Evolutionary conservation across 2,329 filamentous ascomycete genomes (phyloP), one percentile per base, ranked within the genome.

Genomic region (Aaosphaeria pasadenensis): DNA sequence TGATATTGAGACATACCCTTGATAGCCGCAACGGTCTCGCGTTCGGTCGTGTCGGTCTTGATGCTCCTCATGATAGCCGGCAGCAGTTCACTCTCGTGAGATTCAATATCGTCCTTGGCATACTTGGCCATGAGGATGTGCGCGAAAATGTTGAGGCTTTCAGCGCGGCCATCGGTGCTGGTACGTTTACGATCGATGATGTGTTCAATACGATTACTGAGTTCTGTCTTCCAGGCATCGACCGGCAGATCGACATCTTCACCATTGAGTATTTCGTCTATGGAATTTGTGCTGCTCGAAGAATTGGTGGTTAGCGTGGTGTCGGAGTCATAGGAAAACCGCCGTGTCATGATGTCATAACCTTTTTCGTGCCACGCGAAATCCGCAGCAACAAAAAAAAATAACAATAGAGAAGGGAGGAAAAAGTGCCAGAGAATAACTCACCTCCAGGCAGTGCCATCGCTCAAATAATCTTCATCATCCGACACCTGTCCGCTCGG

Each of bases 131-230:
- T 88, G 44, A 91, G 69, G 17, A 88, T 76, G 44, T 85, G 80
- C 38, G 80, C 77, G 65, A 86, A 89, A 1, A 76, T 76, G 40
- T 74, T 74, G 43, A 91, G 73, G 30, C 79, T 80, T 38, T 82
- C 76, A 59, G 90, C 86, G 45, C 90, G 83, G 24, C 84, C 83
- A 53, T 88, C 82, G 28, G 79, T 81, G 55, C 85, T 90, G 69
- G 86, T 89, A 55, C 86, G 84, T 77, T 95, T 95, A 59, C 88
- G 85, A 57, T 88, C 83, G 46, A 86, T 77, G 30, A 95, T 81
- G 56, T 88, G 84, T 42, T 86, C 78, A 53, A 95, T 84, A 49
- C 85, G 81, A 52, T 85, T 80, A 30, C 78, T 75, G 32, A 91
- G 72, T 48, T 82, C 79, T 11, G 81, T 72, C 41, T 83, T 79